Evolutionary conservation across 441 rosid species (phyloP).

Genomic region (Eruca vesicaria): DNA sequence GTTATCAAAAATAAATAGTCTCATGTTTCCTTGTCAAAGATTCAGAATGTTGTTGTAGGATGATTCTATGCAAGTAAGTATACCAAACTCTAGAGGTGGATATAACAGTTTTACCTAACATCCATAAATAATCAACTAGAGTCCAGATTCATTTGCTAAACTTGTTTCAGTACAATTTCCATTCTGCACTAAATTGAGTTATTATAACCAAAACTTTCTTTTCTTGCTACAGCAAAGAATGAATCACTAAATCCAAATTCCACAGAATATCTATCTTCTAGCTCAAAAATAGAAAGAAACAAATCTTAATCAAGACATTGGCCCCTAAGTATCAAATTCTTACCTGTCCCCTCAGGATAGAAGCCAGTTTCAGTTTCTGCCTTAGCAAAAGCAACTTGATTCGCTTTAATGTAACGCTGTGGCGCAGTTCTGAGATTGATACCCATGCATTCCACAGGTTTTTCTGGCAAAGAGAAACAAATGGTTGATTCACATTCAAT

Average conservation of each 20-base stretch:
- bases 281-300: slow-evolving; percentile 1
- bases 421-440: slow-evolving; percentile 63
- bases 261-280: background rate
- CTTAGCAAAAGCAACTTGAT: slow-evolving; percentile 61
- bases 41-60: slow-evolving; percentile 20
- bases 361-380: slow-evolving; percentile 67
- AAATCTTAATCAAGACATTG: background rate
- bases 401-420: slow-evolving; percentile 64
- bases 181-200: slow-evolving; percentile 1
- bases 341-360: slow-evolving; percentile 75
- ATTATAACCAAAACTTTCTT: slow-evolving; percentile 7
- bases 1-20: background rate
- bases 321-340: slow-evolving; percentile 19
- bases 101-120: slow-evolving; percentile 17
- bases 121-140: background rate
- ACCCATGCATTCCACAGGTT: slow-evolving; percentile 76
- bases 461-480: slow-evolving; percentile 44
- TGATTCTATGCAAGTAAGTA: slow-evolving; percentile 19
- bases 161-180: background rate
- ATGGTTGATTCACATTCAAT: background rate
- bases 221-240: slow-evolving; percentile 2
- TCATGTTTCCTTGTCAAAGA: slow-evolving; percentile 16
- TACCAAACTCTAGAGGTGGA: slow-evolving; percentile 14
- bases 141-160: background rate
- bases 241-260: slow-evolving; percentile 17